Evolutionary conservation across 164 flowering plant genomes (phyloP), one percentile per base, ranked within the genome.

Genomic region (Aristolochia fimbriata): DNA sequence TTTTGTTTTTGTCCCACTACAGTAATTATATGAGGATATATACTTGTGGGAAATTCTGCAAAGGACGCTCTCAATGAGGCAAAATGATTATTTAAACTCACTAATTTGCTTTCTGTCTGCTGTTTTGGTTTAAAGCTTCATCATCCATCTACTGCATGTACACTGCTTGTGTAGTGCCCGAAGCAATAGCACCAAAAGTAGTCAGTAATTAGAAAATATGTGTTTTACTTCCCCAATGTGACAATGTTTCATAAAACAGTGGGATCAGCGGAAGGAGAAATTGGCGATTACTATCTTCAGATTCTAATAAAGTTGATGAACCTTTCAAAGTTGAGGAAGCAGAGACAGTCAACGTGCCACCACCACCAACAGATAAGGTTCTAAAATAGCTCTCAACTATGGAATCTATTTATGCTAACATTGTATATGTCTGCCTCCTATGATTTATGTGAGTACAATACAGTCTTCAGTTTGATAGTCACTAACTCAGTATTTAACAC

Each of bases 341-440:
- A 22, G 98, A 92, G 74, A 89, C 96, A 17, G 86, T 87, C 27
- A 37, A 83, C 60, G 71, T 80, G 20, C 83, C 93, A 0, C 98
- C 96, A n/a, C 88, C 96, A 55, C 84, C 86, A 48, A 57, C 87
- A 48, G 96, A 87, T 61, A 90, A 87, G 91, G 94, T 86, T 67
- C 41, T 58, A 27, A 51, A 30, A 12, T 14, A 23, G 17, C n/a
- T 24, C 13, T 31, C 58, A 56, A n/a, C 20, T 31, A 17, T 16
- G 19, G n/a, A 4, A 47, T 33, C n/a, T 24, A 17, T 24, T 43
- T 41, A 41, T 14, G 53, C 46, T 43, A 53, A 49, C 14, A 41
- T 62, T 2, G 15, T 17, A 15, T 52, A 19, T 6, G 4, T 16
- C 14, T 17, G 43, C 14, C 10, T 24, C 12, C 30, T 3, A 21